Evolutionary conservation across 2,329 filamentous ascomycete species (phyloP).

Genomic region (Aspergillus awamori): DNA sequence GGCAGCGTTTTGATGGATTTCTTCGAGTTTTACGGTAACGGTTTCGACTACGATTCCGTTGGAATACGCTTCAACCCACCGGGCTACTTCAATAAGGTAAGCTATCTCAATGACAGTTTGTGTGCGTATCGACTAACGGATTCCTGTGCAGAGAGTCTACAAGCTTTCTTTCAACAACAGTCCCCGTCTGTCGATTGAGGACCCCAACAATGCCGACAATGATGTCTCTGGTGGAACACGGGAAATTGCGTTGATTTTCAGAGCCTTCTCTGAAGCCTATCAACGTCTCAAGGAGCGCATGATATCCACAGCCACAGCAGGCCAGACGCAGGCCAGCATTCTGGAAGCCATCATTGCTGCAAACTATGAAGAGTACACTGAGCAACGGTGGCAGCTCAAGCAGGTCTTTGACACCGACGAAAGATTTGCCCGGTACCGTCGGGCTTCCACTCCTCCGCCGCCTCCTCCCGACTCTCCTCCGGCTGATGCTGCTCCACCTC

Average conservation of each 20-base stretch:
- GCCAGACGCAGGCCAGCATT: conserved; percentile 55
- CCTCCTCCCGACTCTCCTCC: conserved; percentile 27
- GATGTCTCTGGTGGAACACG: conserved; percentile 87
- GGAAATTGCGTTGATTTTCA: conserved; percentile 68
- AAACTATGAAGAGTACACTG: conserved; percentile 74
- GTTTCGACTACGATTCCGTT: conserved; percentile 69
- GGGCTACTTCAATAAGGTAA: conserved; percentile 74
- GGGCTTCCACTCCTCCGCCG: conserved; percentile 30
- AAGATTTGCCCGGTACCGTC: conserved; percentile 37
- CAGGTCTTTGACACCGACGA: conserved; percentile 52
- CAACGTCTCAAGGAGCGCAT: conserved; percentile 61
- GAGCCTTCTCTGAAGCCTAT: conserved; percentile 70
- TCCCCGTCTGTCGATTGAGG: conserved; percentile 80
- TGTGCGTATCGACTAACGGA: conserved; percentile 9
- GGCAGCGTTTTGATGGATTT: conserved; percentile 85
- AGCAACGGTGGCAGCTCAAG: conserved; percentile 67
- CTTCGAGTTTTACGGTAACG: conserved; percentile 83
- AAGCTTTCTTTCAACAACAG: conserved; percentile 58
- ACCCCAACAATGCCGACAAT: conserved; percentile 82
- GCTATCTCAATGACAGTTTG: not conserved
- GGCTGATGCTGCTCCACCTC: conserved; percentile 24
- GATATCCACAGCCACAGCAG: conserved; percentile 31
- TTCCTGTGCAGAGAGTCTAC: conserved; percentile 35
- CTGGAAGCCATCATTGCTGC: conserved; percentile 73
- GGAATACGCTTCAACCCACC: conserved; percentile 79